A percentile compares a stretch with the other conserved stretches of the same genome.
These are phyloP conservation scores for Abelmoschus esculentus DNA, from an alignment of 345 rosid genomes.

Conservation along the genomic window DNA sequence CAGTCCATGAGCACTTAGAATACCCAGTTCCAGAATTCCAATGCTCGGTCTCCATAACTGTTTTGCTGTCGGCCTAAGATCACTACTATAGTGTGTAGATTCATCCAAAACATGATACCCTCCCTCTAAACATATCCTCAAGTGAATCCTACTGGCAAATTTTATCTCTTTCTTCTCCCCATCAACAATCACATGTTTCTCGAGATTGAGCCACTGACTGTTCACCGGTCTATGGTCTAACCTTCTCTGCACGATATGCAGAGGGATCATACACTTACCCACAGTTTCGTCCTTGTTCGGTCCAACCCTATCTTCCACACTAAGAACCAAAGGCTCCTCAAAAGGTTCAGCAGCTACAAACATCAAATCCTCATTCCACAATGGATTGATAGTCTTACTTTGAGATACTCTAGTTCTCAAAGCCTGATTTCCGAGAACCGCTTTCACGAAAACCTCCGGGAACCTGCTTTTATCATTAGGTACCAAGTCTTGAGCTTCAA, in stretches of 20 bases:
- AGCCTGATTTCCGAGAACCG: conserved; percentile 57
- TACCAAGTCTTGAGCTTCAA: conserved; percentile 90
- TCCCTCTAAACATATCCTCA: conserved; percentile 80
- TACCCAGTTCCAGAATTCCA: conserved; percentile 68
- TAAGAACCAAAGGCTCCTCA: conserved; percentile 69
- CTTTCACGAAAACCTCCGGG: conserved; percentile 86
- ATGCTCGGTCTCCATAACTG: conserved; percentile 80
- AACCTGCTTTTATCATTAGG: conserved; percentile 63
- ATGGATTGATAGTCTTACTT: conserved; percentile 66
- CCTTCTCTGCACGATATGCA: conserved; percentile 67
- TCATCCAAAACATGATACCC: conserved; percentile 98
- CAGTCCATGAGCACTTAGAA: conserved; percentile 78
- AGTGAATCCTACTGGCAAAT: conserved; percentile 84
- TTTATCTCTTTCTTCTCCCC: conserved; percentile 76
- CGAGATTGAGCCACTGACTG: conserved; percentile 73
- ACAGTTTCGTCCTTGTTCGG: conserved; percentile 68
- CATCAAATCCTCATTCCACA: conserved; percentile 97
- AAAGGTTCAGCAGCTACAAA: conserved; percentile 92
- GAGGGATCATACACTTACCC: conserved; percentile 52
- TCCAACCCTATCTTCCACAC: conserved; percentile 66
- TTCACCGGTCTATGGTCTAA: conserved; percentile 71
- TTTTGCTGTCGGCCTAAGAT: conserved; percentile 87
- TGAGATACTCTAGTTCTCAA: conserved; percentile 56
- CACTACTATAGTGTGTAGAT: conserved; percentile 93
- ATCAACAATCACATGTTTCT: conserved; percentile 63